Evolutionary conservation across 2,329 filamentous ascomycete genomes (phyloP), one percentile per base, ranked within the genome.

Genomic region (Xylaria arbuscula): DNA sequence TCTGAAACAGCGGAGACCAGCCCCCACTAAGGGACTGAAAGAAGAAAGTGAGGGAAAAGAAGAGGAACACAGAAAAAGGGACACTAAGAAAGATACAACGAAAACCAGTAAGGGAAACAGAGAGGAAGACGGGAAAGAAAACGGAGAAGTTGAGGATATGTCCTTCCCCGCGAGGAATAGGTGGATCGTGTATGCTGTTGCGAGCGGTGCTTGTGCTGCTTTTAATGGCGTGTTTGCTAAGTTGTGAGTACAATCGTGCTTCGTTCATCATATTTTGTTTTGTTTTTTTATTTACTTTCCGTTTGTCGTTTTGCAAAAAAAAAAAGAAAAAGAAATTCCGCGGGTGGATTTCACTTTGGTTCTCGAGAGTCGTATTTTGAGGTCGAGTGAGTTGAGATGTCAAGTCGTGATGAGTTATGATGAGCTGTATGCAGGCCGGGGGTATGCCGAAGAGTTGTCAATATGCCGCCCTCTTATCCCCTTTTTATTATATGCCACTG

Each of bases 141-240:
- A 28, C 28, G 28, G 28, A 2, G 28, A 5, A 28, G 28, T 5
- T 28, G 55, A 45, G 22, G 55, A 57, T 19, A 45, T 75, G 75
- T 75, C 77, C 3, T 79, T 75, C 76, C 48, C 72, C 1, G 63
- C 34, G 24, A 69, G 76, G 59, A 81, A 81, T 71, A 84, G 86
- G 72, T 92, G 89, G 89, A 86, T 95, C 70, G 81, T 90, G 59
- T 86, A 92, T 70, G 91, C 93, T 50, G 78, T 94, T 50, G 88
- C 90, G 57, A 93, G 91, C 76, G 93, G 93, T 70, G 89, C 87
- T 62, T 94, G 92, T 76, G 93, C 93, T 38, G 92, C 92, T 24
- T 90, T 92, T 73, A 96, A 96, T 74, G 92, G 92, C 67, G 90
- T 93, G 5, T 94, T 95, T 82, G 93, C 93, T 0, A 96, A 95